Evolutionary conservation across 2,329 filamentous ascomycete species (phyloP).

Genomic region (Cladosporium cucumerinum): DNA sequence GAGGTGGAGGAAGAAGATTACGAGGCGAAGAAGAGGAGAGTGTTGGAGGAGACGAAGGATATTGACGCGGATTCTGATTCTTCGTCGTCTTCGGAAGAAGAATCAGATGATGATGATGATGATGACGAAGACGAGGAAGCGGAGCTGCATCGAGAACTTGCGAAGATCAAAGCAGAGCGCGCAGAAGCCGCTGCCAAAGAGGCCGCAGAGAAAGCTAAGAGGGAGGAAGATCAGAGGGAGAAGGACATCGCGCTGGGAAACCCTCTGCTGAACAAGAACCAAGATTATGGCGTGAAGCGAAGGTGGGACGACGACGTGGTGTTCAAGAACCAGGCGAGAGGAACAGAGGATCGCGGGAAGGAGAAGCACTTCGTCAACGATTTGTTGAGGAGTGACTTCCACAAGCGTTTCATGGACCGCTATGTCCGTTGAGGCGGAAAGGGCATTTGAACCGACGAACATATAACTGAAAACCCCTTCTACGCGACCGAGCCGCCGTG

Average conservation of each 20-base stretch:
- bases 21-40: constrained; percentile 77
- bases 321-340: constrained; percentile 96
- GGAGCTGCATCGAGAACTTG: constrained; percentile 85
- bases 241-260: constrained; percentile 89
- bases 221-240: constrained; percentile 80
- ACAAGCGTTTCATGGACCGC: constrained; percentile 85
- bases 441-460: neutral
- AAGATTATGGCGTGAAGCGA: constrained; percentile 84
- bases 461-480: neutral
- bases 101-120: constrained; percentile 73
- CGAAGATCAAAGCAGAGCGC: constrained; percentile 86
- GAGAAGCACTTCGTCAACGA: constrained; percentile 82
- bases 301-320: constrained; percentile 98
- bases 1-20: constrained; percentile 58
- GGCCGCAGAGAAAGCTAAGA: constrained; percentile 74
- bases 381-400: constrained; percentile 89
- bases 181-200: constrained; percentile 77
- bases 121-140: constrained; percentile 78
- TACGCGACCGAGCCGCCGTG: neutral
- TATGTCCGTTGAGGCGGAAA: constrained; percentile 34
- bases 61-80: constrained; percentile 77
- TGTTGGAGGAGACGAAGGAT: constrained; percentile 82
- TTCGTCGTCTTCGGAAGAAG: constrained; percentile 28
- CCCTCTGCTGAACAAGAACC: constrained; percentile 74
- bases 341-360: constrained; percentile 86